phyloP scores from a whole-genome alignment of 2,329 filamentous ascomycete genomes.

The Keithomyces neogunnii region DNA sequence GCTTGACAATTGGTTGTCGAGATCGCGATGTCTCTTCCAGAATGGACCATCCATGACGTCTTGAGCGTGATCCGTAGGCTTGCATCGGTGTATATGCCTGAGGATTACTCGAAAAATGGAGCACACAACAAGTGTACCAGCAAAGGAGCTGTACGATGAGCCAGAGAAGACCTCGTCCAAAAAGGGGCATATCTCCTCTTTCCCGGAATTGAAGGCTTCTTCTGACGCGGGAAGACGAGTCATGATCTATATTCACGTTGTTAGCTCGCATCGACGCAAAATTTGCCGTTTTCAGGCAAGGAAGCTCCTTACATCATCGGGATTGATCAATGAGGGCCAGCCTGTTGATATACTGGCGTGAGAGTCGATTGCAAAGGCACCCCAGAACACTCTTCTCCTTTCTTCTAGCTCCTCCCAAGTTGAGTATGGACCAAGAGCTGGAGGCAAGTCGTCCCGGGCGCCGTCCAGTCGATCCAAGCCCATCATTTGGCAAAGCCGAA shows the following conservation, averaged over 20 bases:
- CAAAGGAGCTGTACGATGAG: conserved; percentile 60
- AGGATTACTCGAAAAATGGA: conserved; percentile 76
- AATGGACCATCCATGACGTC: conserved; percentile 69
- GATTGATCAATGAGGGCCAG: conserved; percentile 76
- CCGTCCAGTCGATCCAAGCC: conserved; percentile 73
- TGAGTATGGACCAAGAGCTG: conserved; percentile 61
- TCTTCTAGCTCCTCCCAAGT: conserved; percentile 76
- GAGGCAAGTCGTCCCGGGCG: conserved; percentile 56
- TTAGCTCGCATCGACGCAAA: background rate
- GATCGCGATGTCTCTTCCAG: conserved; percentile 75
- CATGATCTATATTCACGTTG: conserved; percentile 41
- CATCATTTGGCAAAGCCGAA: conserved; percentile 73
- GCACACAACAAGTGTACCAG: conserved; percentile 63
- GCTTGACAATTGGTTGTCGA: conserved; percentile 74
- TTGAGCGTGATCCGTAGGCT: conserved; percentile 60
- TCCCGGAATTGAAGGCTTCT: conserved; percentile 62
- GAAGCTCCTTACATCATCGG: conserved; percentile 46
- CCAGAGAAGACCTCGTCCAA: conserved; percentile 58
- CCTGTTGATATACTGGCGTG: conserved; percentile 85
- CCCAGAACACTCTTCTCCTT: conserved; percentile 78
- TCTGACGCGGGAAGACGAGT: conserved; percentile 77
- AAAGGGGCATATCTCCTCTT: conserved; percentile 51
- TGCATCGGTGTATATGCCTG: conserved; percentile 67
- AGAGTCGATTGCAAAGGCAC: conserved; percentile 70
- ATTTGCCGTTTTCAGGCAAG: background rate